These are phyloP conservation scores for Fusarium coicis DNA, from an alignment of 2,329 filamentous ascomycete genomes.

Conservation along the genomic window DNA sequence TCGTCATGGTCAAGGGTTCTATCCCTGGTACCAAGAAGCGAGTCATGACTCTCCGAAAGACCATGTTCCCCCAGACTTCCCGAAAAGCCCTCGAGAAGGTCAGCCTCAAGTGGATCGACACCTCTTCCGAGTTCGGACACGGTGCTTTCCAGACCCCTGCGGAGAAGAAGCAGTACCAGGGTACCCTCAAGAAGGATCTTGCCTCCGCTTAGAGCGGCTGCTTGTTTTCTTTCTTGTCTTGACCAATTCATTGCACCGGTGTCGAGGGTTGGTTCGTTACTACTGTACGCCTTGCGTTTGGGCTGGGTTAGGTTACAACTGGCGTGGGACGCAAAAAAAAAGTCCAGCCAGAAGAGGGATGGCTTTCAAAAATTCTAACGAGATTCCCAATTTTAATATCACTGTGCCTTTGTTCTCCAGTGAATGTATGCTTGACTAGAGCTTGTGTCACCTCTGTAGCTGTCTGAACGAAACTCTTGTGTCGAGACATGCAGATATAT, in stretches of 20 bases:
- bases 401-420: conserved; percentile 29
- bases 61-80: conserved; percentile 97
- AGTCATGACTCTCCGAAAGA: conserved; percentile 98
- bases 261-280: conserved; percentile 60
- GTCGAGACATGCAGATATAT: background rate
- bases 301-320: conserved; percentile 51
- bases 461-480: background rate
- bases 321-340: conserved; percentile 50
- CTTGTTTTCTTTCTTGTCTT: conserved; percentile 57
- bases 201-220: conserved; percentile 56
- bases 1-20: conserved; percentile 96
- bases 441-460: background rate
- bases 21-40: conserved; percentile 99
- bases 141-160: conserved; percentile 98
- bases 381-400: conserved; percentile 50
- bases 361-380: conserved; percentile 47
- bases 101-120: conserved; percentile 99
- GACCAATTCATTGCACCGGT: conserved; percentile 62
- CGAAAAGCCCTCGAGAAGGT: conserved; percentile 98
- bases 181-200: conserved; percentile 99
- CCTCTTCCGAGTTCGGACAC: conserved; percentile 99
- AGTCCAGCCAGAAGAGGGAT: conserved; percentile 51
- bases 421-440: conserved; percentile 7
- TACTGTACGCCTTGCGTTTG: conserved; percentile 46
- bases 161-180: conserved; percentile 98